Base-by-base conservation (phyloP, 225 moss, liverwort and hornwort species). In the Straminergon stramineum region DNA sequence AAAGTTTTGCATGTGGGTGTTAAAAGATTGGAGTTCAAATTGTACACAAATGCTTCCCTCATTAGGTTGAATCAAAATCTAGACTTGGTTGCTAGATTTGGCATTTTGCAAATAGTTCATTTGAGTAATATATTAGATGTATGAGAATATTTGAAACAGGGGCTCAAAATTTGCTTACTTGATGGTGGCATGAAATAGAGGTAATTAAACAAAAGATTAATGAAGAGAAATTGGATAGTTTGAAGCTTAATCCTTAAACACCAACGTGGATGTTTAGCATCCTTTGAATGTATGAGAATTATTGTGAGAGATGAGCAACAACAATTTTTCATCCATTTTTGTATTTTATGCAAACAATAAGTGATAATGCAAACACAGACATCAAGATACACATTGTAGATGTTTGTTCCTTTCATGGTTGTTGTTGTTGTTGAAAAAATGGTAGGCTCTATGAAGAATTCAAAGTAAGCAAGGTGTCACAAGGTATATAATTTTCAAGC, bases 231-330 rank as follows among this genome's bases (percentile, higher is more conserved):
- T 77, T 53, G 2, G 13, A 34, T 35, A 13, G 6, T 78, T 34
- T 22, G 53, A 77, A 77, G 52, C 10, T 21, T 76, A 41, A 45
- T 2, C 17, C 11, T 10, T 28, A 6, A 45, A 17, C 0, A 0
- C 3, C 0, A 0, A 0, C 1, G 0, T 0, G 0, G 6, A 45
- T 0, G 1, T 45, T 45, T 30, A 17, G 3, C 5, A 41, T 45
- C 45, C 10, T 74, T 43, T 27, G 15, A 0, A 45, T 0, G 5
- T 28, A 41, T 10, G 28, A 43, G 5, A 16, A 26, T 26, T 4
- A 0, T 16, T 9, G 0, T 7, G 24, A 73, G 0, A 16, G 10
- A 43, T 16, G 5, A 26, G 1, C 43, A 27, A 27, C 8, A 71
- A 71, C 15, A 26, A 13, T 2, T 39, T 71, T 41, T 39, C 69